Evolutionary conservation across 805 yeast species (phyloP).

Genomic region (Candida krabiensis): DNA sequence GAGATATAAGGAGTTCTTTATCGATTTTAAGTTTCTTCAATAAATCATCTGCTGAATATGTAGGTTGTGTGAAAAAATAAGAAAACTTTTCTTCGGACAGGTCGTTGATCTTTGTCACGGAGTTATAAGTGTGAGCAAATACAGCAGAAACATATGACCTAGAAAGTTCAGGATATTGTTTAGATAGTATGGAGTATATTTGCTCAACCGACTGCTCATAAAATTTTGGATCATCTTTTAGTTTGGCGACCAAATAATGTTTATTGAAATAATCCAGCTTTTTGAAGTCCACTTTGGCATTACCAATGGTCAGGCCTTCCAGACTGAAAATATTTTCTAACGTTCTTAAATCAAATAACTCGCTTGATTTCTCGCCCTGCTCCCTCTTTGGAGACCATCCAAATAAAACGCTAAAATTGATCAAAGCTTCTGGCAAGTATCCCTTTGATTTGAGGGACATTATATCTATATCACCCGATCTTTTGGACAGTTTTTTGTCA

Average conservation of each 20-base stretch:
- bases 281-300: constrained; percentile 82
- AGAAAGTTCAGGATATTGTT: constrained; percentile 16
- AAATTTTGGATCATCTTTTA: constrained; percentile 37
- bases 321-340: constrained; percentile 58
- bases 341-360: constrained; percentile 51
- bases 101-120: constrained; percentile 55
- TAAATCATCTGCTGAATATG: constrained; percentile 25
- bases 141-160: constrained; percentile 38
- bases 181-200: constrained; percentile 21
- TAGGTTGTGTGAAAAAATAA: constrained; percentile 47
- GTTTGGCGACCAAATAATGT: constrained; percentile 50
- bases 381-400: constrained; percentile 90
- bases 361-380: constrained; percentile 47
- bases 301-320: constrained; percentile 83
- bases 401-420: constrained; percentile 83
- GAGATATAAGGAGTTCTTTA: background rate
- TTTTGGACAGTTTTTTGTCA: constrained; percentile 80
- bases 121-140: constrained; percentile 45
- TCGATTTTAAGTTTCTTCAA: constrained; percentile 19
- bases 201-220: constrained; percentile 39
- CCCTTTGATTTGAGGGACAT: constrained; percentile 58
- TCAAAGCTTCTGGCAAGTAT: constrained; percentile 79
- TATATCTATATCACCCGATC: constrained; percentile 81
- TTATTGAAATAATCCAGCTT: constrained; percentile 81
- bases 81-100: constrained; percentile 41